A percentile compares a stretch with the other conserved stretches of the same genome.
phyloP scores from a whole-genome alignment of 2,329 filamentous ascomycete species.

The Aspergillus viridinutans region DNA sequence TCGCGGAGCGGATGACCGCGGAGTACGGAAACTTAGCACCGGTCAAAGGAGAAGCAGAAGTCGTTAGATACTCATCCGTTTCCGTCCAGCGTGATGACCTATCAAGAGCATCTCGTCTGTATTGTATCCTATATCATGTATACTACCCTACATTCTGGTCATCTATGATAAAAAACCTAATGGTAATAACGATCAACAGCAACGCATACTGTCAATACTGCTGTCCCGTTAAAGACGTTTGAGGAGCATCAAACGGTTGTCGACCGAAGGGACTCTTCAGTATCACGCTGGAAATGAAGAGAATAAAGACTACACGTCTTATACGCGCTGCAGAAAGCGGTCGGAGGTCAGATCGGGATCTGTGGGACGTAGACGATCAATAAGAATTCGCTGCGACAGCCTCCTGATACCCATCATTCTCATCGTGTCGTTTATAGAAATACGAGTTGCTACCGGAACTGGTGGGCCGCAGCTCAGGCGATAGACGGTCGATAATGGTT shows the following conservation, averaged over 20 bases:
- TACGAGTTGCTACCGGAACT: constrained; percentile 41
- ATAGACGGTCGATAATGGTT: constrained; percentile 69
- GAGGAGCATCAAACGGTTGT: neutral
- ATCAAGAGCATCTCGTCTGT: neutral
- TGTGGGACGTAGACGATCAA: neutral
- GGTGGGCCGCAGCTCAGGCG: constrained; percentile 68
- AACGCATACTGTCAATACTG: neutral
- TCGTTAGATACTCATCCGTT: neutral
- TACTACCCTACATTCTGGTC: neutral
- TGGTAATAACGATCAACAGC: neutral
- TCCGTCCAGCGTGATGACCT: neutral
- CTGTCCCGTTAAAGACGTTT: neutral
- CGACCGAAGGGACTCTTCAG: neutral
- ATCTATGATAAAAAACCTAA: constrained; percentile 12
- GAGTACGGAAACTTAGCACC: neutral
- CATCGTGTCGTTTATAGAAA: constrained; percentile 83
- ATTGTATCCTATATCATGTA: neutral
- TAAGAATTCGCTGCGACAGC: constrained; percentile 11
- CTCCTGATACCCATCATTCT: constrained; percentile 75
- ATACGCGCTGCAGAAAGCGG: neutral
- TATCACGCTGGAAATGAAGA: neutral
- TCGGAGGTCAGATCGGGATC: neutral
- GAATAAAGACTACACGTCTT: neutral
- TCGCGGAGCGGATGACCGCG: constrained; percentile 2
- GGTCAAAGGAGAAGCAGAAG: neutral